Conservation (phyloP, 805 yeast species). For the Sungouiozyma ichnusensis region DNA sequence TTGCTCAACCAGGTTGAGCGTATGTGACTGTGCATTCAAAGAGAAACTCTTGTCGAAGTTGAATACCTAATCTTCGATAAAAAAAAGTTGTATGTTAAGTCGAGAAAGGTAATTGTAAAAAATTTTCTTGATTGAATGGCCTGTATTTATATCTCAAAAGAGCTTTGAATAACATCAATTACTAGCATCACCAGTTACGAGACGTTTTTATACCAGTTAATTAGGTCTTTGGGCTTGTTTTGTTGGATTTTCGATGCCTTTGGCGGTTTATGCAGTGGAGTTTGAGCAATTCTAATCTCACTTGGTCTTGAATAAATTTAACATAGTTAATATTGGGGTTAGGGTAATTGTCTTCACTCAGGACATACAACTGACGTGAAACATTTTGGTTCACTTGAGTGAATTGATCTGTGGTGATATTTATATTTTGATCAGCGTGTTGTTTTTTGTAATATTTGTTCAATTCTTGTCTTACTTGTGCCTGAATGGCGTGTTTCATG, state of each 20-base stretch:
- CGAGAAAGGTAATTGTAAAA: background rate
- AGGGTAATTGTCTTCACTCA: slow-evolving; percentile 11
- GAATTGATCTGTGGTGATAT: slow-evolving; percentile 33
- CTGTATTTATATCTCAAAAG: background rate
- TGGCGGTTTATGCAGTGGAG: slow-evolving; percentile 4
- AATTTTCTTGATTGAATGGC: background rate
- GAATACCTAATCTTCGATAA: too few relatives aligned
- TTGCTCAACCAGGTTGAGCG: too few relatives aligned
- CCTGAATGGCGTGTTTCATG: slow-evolving; percentile 49
- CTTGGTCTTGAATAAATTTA: slow-evolving; percentile 1
- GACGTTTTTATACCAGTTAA: background rate
- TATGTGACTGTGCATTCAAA: too few relatives aligned
- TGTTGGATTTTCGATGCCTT: too few relatives aligned
- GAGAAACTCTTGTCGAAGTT: too few relatives aligned
- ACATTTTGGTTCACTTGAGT: slow-evolving; percentile 52
- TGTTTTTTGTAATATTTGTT: slow-evolving; percentile 36
- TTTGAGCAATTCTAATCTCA: slow-evolving; percentile 1
- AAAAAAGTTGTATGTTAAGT: too few relatives aligned
- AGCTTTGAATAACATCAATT: background rate
- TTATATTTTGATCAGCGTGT: slow-evolving; percentile 7
- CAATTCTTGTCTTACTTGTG: slow-evolving; percentile 42
- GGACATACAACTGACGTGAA: slow-evolving; percentile 47
- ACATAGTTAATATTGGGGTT: slow-evolving; percentile 3
- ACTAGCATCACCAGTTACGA: background rate
- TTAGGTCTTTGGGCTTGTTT: background rate